These are phyloP conservation scores for Cordyceps sp. DNA, from an alignment of 2,329 filamentous ascomycete genomes.

Conservation along the genomic window DNA sequence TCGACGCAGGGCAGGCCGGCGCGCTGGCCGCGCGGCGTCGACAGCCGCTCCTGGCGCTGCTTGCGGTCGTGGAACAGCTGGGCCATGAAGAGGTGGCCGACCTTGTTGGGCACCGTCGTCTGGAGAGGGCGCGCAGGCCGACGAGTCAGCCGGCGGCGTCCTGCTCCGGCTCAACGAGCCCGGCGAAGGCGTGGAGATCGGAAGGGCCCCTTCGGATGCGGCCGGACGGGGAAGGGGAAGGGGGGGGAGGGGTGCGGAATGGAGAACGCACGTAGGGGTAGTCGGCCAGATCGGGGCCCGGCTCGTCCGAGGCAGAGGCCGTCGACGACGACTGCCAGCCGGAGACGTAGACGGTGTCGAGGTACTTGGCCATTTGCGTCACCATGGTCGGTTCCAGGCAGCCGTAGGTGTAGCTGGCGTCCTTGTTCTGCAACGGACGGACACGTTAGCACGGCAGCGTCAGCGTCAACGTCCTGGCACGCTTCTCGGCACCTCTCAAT, in stretches of 20 bases:
- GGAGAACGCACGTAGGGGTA: constrained; percentile 61
- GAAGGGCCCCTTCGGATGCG: constrained; percentile 4
- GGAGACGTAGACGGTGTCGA: constrained; percentile 97
- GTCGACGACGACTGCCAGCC: constrained; percentile 98
- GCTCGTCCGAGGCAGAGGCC: constrained; percentile 86
- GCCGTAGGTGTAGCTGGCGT: constrained; percentile 89
- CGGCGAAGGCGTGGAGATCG: no score
- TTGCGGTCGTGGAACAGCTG: constrained; percentile 99
- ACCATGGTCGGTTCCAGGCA: constrained; percentile 97
- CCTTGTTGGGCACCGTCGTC: constrained; percentile 98
- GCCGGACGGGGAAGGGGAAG: not conserved
- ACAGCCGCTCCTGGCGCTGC: constrained; percentile 86
- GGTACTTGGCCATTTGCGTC: constrained; percentile 97
- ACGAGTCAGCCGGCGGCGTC: not conserved
- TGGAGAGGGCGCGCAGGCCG: constrained; percentile 19
- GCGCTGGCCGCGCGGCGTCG: constrained; percentile 56
- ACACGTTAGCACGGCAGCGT: not conserved
- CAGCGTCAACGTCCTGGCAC: no score
- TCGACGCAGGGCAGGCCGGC: constrained; percentile 64
- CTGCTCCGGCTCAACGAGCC: no score
- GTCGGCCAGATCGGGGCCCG: constrained; percentile 92
- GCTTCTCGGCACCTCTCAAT: no score
- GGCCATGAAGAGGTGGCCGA: constrained; percentile 92
- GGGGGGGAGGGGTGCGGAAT: not conserved
- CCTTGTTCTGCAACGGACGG: constrained; percentile 44